Conservation (phyloP, 257 asterid species). For the Anisodus acutangulus region DNA sequence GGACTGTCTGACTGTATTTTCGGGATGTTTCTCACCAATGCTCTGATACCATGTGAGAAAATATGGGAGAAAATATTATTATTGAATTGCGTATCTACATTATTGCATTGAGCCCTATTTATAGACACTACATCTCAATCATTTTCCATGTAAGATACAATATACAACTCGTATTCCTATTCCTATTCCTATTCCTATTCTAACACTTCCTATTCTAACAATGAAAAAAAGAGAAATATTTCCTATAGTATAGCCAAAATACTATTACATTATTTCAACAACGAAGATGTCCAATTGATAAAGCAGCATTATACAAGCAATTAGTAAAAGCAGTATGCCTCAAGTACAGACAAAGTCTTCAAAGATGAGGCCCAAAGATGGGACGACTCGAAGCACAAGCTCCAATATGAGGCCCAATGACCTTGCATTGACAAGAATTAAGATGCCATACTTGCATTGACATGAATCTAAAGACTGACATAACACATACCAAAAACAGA, state of each 20-base stretch:
- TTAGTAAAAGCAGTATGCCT: neutral
- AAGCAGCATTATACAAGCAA: neutral
- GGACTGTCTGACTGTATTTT: too few species aligned
- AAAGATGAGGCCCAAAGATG: neutral
- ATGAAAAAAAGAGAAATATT: neutral
- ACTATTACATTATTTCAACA: neutral
- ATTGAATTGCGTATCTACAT: too few species aligned
- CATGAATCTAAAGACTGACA: neutral
- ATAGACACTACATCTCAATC: too few species aligned
- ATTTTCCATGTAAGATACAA: too few species aligned
- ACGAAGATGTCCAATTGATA: neutral
- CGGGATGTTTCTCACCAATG: too few species aligned
- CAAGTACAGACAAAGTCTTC: neutral
- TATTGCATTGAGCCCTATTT: too few species aligned
- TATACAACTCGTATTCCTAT: too few species aligned
- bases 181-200: too few species aligned
- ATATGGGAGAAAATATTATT: too few species aligned
- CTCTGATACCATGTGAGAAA: too few species aligned
- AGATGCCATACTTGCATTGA: slow-evolving; percentile 7
- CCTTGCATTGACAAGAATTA: neutral
- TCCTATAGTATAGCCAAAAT: neutral
- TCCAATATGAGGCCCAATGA: slow-evolving; percentile 13
- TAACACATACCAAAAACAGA: neutral
- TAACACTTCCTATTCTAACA: too few species aligned
- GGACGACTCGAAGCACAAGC: neutral